Base-by-base conservation (phyloP, 495 filamentous ascomycete species). In the Schizothecium vesticola region DNA sequence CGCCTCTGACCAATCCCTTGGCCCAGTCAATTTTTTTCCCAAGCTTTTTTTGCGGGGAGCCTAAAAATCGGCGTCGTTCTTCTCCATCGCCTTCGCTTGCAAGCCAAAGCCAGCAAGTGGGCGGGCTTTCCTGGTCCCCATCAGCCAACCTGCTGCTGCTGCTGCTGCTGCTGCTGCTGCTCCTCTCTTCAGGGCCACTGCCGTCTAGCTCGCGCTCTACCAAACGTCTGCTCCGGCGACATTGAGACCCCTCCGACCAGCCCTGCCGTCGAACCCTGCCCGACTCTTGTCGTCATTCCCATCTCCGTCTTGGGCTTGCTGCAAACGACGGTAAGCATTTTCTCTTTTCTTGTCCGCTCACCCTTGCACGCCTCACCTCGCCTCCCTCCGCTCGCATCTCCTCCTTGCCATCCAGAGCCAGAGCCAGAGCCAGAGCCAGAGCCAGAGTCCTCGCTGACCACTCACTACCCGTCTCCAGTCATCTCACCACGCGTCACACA, bases 1-100 rank as follows among this genome's bases (percentile, higher is more conserved):
- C 59, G 26, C 16, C 65, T 33, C 60, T 22, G 58, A 7, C 75
- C 75, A 75, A 77, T 75, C 68, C 26, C 19, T 59, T 22, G 13
- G n/a, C 59, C 3, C 29, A 5, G 43, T 25, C 60, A 29, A 68
- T 70, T 72, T 75, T 77, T 72, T 72, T 71, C 70, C 43, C 43
- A n/a, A n/a, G n/a, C n/a, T n/a, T n/a, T n/a, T 51, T 51, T n/a
- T 70, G 73, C 74, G 74, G 73, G 75, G 75, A 67, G 67, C 71
- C 63, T 73, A 77, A 77, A 77, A 67, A 73, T 76, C 73, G 69
- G 72, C 75, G 69, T 74, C 72, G 71, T 71, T 55, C 58, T 51
- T 65, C 43, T 51, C 43, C 56, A 36, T 43, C 31, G 61, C 58
- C 64, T 59, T 24, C 24, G 56, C 23, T 33, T 60, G 60, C 51